Base-by-base conservation (phyloP, 371 early-diverging fungal species). In the Rhizopus stolonifer region DNA sequence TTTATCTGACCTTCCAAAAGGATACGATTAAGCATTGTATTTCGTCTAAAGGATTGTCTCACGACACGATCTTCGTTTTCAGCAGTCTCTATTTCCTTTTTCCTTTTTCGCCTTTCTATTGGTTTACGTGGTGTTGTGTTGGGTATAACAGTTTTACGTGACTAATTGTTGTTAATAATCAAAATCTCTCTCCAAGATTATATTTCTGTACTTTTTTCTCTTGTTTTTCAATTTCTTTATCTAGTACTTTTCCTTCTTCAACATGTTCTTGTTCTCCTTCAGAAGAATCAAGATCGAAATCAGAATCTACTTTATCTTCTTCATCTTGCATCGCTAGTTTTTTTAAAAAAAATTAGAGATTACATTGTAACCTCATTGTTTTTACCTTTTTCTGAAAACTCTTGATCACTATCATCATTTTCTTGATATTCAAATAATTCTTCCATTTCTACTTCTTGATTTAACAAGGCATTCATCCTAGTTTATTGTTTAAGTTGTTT, bases 231-330 rank as follows among this genome's bases (percentile, higher is more conserved):
- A 84, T 69, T 24, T 72, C 60, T 18, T 64, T 66, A 44, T 81
- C 72, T 24, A 71, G 69, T 18, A 42, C 54, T 18, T 71, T 66
- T 9, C 78, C 84, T 39, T 79, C 76, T n/a, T 70, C 72, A 14
- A 73, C 74, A 15, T 74, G 72, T 43, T 69, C 75, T 49, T 75
- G 75, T 46, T 83, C 84, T 14, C 82, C 84, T 46, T 84, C 85
- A 10, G 79, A 77, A 26, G 78, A 78, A 44, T 79, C 75, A 4
- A 66, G 46, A 46, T 84, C 79, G 55, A 85, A 83, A 40, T 83
- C 85, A 36, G 85, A 83, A 62, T 85, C 85, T 0, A 83, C 58
- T 19, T 72, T 64, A 61, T 85, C 82, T 21, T 77, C 84, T 34
- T 80, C 70, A 23, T 68, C 79, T 59, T 55, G 62, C 9, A 52